phyloP scores from a whole-genome alignment of 805 yeast species.

The Metschnikowia continentalis region DNA sequence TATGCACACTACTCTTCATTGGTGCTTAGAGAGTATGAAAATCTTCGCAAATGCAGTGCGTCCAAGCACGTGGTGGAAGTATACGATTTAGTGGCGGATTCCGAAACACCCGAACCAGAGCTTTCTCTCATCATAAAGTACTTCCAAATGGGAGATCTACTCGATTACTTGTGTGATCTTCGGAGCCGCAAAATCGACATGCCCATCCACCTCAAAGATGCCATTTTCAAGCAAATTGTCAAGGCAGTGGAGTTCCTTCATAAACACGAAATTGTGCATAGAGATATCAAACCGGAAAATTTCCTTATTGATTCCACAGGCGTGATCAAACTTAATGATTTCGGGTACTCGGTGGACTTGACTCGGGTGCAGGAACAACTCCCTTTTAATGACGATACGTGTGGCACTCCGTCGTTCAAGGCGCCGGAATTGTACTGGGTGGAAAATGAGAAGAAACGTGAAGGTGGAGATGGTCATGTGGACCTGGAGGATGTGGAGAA shows the following conservation, averaged over 20 bases:
- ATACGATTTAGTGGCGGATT: slow-evolving; percentile 21
- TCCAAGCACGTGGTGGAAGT: slow-evolving; percentile 28
- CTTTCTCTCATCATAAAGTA: slow-evolving; percentile 40
- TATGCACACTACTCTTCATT: slow-evolving; percentile 15
- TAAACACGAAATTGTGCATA: slow-evolving; percentile 39
- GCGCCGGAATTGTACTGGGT: slow-evolving; percentile 46
- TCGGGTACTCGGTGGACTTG: slow-evolving; percentile 46
- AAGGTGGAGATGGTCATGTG: neutral
- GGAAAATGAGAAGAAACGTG: slow-evolving; percentile 13
- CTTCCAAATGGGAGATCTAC: slow-evolving; percentile 46
- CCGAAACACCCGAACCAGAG: slow-evolving; percentile 9
- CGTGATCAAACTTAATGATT: slow-evolving; percentile 44
- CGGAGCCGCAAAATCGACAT: slow-evolving; percentile 32
- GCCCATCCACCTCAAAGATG: slow-evolving; percentile 37
- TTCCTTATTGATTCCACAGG: slow-evolving; percentile 45
- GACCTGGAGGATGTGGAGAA: neutral
- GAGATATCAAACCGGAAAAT: slow-evolving; percentile 56
- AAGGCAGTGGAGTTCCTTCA: slow-evolving; percentile 45
- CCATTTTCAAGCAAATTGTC: slow-evolving; percentile 43
- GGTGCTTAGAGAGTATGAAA: slow-evolving; percentile 30
- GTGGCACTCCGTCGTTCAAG: slow-evolving; percentile 53
- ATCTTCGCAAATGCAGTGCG: slow-evolving; percentile 23
- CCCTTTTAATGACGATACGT: slow-evolving; percentile 22
- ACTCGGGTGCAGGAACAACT: slow-evolving; percentile 17
- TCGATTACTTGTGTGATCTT: slow-evolving; percentile 38